Percentiles rank a stretch among this genome's conserved stretches.
Conservation (phyloP, 306 rosid species). For the Hippophae gyantsensis region DNA sequence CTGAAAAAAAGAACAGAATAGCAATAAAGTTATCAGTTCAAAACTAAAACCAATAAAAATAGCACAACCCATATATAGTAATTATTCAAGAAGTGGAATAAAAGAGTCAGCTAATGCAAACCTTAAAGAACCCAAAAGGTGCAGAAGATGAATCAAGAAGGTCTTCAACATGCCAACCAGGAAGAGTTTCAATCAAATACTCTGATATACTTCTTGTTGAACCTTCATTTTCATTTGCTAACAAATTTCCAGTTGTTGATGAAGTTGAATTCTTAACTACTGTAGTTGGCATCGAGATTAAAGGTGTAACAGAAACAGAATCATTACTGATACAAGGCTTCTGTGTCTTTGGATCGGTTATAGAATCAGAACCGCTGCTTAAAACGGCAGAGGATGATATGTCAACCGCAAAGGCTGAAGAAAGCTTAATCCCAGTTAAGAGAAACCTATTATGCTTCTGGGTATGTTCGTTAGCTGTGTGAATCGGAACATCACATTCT, state of each 20-base stretch:
- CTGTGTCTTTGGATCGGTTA: neutral
- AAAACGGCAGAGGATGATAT: slow-evolving; percentile 5
- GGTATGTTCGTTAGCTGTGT: slow-evolving; percentile 65
- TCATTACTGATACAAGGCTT: slow-evolving; percentile 1
- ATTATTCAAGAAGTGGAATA: neutral
- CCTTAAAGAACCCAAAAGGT: slow-evolving; percentile 53
- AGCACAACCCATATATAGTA: neutral
- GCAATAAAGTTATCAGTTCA: neutral
- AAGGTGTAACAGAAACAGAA: slow-evolving; percentile 9
- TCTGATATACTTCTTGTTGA: slow-evolving; percentile 62
- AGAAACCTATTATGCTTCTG: slow-evolving; percentile 72
- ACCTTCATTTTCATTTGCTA: slow-evolving; percentile 14
- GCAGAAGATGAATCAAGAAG: slow-evolving; percentile 51
- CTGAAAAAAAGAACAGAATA: slow-evolving; percentile 22
- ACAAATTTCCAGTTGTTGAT: slow-evolving; percentile 2
- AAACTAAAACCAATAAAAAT: too few species aligned
- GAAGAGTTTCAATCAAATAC: slow-evolving; percentile 80
- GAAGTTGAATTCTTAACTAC: slow-evolving; percentile 19
- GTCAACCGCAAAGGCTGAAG: slow-evolving; percentile 33
- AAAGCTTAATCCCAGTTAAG: slow-evolving; percentile 64
- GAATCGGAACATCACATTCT: slow-evolving; percentile 69
- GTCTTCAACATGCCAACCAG: slow-evolving; percentile 92
- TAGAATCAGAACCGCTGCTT: slow-evolving; percentile 4
- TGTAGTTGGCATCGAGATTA: slow-evolving; percentile 22
- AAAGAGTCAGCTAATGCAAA: slow-evolving; percentile 14